A percentile compares a stretch with the other conserved stretches of the same genome.
Conservation (phyloP, 148 eudicot species). For the Vaccinium vitisidaea region DNA sequence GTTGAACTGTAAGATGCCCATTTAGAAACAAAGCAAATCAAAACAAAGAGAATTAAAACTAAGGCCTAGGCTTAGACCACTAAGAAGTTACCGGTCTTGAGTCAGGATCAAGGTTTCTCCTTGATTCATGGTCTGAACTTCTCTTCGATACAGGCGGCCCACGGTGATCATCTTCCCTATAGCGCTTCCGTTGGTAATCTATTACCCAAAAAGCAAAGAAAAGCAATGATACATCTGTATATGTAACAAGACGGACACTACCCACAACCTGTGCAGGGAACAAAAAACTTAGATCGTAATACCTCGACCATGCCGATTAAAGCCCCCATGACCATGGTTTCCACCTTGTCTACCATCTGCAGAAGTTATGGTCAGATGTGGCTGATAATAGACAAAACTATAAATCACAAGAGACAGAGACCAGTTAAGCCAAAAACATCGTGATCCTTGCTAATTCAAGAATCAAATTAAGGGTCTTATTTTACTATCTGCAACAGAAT, state of each 20-base stretch:
- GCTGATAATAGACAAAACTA: background rate
- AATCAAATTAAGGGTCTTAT: constrained; percentile 6
- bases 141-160: constrained; percentile 68
- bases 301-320: constrained; percentile 81
- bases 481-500: background rate
- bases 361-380: constrained; percentile 21
- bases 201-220: constrained; percentile 13
- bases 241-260: background rate
- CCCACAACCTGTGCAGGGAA: background rate
- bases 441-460: background rate
- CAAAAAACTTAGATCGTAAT: constrained; percentile 7
- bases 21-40: background rate
- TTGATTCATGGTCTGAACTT: constrained; percentile 58
- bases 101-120: constrained; percentile 69
- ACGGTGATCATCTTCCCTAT: constrained; percentile 82
- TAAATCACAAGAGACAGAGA: background rate
- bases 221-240: background rate
- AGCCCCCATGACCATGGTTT: constrained; percentile 62
- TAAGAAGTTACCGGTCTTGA: constrained; percentile 74
- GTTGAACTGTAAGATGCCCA: background rate
- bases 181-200: constrained; percentile 76
- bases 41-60: background rate
- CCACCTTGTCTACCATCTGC: constrained; percentile 81
- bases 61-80: background rate
- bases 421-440: background rate